Conservation (phyloP, 192 early-diverging fungal species). For the Backusella australiensis region DNA sequence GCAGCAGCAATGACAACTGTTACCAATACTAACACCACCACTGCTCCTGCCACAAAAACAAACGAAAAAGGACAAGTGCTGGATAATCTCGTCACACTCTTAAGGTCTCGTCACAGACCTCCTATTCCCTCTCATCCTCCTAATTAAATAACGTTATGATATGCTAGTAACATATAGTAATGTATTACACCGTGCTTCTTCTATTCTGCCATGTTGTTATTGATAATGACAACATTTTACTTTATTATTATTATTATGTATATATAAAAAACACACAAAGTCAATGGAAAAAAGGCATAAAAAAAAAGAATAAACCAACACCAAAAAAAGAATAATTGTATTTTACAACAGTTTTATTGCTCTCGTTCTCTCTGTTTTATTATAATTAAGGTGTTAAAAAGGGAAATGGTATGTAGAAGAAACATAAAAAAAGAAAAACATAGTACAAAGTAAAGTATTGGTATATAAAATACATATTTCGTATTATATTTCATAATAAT, state of each 20-base stretch:
- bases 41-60: neutral
- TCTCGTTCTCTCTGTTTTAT: neutral
- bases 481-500: neutral
- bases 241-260: neutral
- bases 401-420: neutral
- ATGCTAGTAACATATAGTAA: neutral
- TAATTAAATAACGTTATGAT: neutral
- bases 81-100: slow-evolving; percentile 14
- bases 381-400: neutral
- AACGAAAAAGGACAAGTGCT: slow-evolving; percentile 13
- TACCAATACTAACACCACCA: neutral
- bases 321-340: neutral
- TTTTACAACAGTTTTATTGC: neutral
- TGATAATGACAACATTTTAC: neutral
- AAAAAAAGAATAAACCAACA: neutral
- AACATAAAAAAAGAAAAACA: neutral
- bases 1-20: neutral
- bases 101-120: slow-evolving; percentile 15
- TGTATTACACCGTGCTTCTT: neutral
- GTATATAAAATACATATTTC: neutral
- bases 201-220: neutral
- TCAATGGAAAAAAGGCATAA: neutral
- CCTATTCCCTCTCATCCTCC: slow-evolving; percentile 20
- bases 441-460: neutral
- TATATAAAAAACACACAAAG: neutral